phyloP scores from a whole-genome alignment of 164 flowering plant species.

The Dillenia suffruticosa region DNA sequence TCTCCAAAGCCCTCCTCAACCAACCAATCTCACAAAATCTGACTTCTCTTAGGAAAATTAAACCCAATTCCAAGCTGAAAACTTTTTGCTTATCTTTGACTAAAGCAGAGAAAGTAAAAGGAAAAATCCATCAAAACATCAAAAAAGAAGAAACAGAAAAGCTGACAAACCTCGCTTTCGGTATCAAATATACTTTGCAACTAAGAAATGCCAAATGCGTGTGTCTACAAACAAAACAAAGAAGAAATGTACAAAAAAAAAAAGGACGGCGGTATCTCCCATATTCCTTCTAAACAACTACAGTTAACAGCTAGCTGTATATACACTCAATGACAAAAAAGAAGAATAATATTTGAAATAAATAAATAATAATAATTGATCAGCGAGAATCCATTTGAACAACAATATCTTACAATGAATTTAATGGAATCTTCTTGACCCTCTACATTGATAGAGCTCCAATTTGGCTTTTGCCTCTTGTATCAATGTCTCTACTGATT shows the following conservation, averaged over 20 bases:
- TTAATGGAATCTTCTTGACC: conserved; percentile 37
- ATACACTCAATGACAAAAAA: conserved; percentile 7
- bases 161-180: background rate
- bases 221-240: background rate
- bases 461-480: conserved; percentile 62
- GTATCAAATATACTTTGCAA: background rate
- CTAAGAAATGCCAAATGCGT: background rate
- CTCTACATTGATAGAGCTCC: conserved; percentile 76
- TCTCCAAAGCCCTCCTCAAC: too few species aligned
- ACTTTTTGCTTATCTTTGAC: too few species aligned
- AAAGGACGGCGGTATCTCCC: background rate
- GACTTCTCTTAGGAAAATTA: too few species aligned
- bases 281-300: background rate
- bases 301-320: background rate
- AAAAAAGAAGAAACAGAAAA: too few species aligned
- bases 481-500: conserved; percentile 28
- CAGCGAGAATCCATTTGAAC: background rate
- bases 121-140: too few species aligned
- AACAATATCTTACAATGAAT: background rate
- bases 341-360: background rate
- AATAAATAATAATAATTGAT: background rate
- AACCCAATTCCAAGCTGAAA: too few species aligned
- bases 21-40: too few species aligned
- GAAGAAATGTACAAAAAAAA: background rate
- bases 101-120: too few species aligned